phyloP scores from a whole-genome alignment of 208 protist genomes.

The Trypanosoma grayi region DNA sequence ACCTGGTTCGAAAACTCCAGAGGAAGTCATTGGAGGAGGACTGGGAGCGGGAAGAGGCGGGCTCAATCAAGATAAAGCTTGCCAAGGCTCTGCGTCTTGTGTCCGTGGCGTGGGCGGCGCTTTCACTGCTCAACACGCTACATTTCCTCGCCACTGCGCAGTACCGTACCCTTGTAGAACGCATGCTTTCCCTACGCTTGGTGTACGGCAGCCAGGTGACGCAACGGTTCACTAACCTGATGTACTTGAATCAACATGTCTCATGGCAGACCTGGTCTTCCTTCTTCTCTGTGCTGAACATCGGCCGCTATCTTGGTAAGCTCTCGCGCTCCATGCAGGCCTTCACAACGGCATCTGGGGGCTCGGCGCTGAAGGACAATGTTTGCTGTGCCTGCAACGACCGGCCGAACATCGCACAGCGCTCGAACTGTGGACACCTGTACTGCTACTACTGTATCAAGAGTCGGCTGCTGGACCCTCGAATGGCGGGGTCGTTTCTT shows the following conservation, averaged over 20 bases:
- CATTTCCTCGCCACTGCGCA: constrained; percentile 84
- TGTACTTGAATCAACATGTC: constrained; percentile 90
- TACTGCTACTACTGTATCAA: constrained; percentile 95
- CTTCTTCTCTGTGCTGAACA: constrained; percentile 66
- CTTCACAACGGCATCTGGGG: constrained; percentile 26
- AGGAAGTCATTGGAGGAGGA: constrained; percentile 65
- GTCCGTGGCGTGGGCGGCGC: constrained; percentile 44
- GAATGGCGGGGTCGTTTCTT: constrained; percentile 64
- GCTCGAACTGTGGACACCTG: constrained; percentile 85
- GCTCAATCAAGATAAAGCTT: constrained; percentile 29
- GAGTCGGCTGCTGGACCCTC: constrained; percentile 64
- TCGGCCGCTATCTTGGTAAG: constrained; percentile 66
- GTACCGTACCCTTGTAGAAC: constrained; percentile 84
- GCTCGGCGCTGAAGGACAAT: constrained; percentile 34
- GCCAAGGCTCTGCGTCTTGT: constrained; percentile 49
- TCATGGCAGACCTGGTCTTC: constrained; percentile 78
- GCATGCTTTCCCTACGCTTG: constrained; percentile 73
- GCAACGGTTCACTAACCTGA: constrained; percentile 75
- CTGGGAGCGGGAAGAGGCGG: constrained; percentile 54
- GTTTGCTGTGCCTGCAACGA: constrained; percentile 76
- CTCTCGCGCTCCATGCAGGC: constrained; percentile 42
- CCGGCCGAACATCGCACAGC: constrained; percentile 60
- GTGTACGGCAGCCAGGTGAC: constrained; percentile 85
- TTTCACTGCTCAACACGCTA: constrained; percentile 79
- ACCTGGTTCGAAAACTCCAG: constrained; percentile 73